Conservation (phyloP, 208 protist genomes). For the Naegleria lovaniensis region DNA sequence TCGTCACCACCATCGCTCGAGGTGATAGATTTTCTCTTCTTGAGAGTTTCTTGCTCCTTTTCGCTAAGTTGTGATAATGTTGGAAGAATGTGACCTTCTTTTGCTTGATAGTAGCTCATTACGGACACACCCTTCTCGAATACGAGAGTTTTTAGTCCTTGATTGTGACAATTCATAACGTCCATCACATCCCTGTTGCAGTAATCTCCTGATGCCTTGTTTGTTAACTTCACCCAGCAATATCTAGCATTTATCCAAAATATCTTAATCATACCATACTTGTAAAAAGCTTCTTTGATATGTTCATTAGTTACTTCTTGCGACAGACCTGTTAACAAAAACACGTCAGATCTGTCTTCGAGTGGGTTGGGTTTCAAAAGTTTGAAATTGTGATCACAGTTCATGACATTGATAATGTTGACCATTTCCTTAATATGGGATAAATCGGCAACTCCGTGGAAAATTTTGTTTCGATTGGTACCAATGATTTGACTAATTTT, state of each 20-base stretch:
- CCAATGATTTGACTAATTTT: not conserved
- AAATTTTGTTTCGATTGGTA: not conserved
- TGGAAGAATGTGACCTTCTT: not conserved
- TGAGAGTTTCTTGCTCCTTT: no score
- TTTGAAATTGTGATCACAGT: not conserved
- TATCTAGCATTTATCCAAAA: not conserved
- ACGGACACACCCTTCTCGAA: not conserved
- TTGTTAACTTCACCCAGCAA: not conserved
- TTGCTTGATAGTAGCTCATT: not conserved
- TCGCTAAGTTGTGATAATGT: not conserved
- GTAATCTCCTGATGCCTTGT: not conserved
- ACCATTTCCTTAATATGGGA: not conserved
- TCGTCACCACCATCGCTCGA: no score
- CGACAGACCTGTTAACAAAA: not conserved
- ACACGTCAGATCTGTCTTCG: not conserved
- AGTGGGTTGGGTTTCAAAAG: not conserved
- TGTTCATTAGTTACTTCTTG: not conserved
- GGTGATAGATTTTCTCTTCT: no score
- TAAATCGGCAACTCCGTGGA: not conserved
- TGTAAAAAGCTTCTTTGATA: not conserved
- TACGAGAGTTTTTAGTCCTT: not conserved
- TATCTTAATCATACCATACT: constrained; percentile 1
- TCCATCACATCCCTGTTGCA: not conserved
- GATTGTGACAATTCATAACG: not conserved
- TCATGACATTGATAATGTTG: not conserved